Evolutionary conservation across 805 yeast species (phyloP).

Genomic region (Lachancea thermotolerans): DNA sequence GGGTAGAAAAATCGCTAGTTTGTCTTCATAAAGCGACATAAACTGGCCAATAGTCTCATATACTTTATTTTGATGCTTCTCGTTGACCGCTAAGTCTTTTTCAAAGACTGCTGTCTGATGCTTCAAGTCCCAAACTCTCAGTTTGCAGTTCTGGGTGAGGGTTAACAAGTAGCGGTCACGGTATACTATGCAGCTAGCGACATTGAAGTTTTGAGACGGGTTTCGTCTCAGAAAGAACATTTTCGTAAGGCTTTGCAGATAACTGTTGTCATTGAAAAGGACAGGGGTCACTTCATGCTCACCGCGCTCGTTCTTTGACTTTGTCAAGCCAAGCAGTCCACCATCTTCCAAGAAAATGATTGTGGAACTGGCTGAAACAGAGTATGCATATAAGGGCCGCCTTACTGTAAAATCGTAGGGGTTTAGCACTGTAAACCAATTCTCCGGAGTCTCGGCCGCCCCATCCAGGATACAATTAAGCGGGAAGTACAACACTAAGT

Average conservation of each 20-base stretch:
- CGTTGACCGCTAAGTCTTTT: conserved; percentile 9
- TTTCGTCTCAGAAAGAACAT: conserved; percentile 17
- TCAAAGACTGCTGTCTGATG: conserved; percentile 17
- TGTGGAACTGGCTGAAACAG: conserved; percentile 39
- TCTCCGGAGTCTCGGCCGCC: conserved; percentile 8
- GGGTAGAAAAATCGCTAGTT: conserved; percentile 37
- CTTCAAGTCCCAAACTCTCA: conserved; percentile 29
- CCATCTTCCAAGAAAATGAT: conserved; percentile 71
- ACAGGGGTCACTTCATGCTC: conserved; percentile 33
- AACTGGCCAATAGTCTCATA: conserved; percentile 30
- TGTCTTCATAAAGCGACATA: conserved; percentile 31
- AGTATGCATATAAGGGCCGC: conserved; percentile 46
- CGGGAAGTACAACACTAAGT: conserved; percentile 20
- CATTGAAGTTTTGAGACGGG: conserved; percentile 13
- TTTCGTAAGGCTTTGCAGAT: conserved; percentile 32
- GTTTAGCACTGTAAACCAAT: conserved; percentile 63
- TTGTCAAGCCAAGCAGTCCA: conserved; percentile 52
- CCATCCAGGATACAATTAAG: conserved; percentile 17
- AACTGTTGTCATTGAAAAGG: conserved; percentile 52
- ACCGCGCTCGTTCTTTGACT: conserved; percentile 11
- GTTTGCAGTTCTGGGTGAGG: conserved; percentile 22
- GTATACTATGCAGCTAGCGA: conserved; percentile 18
- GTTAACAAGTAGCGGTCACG: conserved; percentile 19
- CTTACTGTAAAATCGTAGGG: conserved; percentile 61
- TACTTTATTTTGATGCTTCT: conserved; percentile 10